Percentiles rank a stretch among this genome's conserved stretches.
Conservation (phyloP, 2,329 filamentous ascomycete species). For the Paecilomyces formosus region DNA sequence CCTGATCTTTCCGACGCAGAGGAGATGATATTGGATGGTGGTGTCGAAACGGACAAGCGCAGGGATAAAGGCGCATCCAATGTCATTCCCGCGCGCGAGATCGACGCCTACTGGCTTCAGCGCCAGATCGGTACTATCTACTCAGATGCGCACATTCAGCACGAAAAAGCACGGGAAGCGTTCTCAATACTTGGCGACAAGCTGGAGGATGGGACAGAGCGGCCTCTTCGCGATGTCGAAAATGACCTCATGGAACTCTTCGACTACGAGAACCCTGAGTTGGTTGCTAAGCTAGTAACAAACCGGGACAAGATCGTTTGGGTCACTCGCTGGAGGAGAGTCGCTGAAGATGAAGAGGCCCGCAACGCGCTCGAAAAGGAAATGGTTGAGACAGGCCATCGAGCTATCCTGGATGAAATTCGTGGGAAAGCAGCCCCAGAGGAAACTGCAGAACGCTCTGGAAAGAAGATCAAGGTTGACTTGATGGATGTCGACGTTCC, state of each 20-base stretch:
- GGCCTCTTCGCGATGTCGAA: conserved; percentile 83
- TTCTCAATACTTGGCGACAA: conserved; percentile 74
- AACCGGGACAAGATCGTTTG: conserved; percentile 94
- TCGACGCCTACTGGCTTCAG: conserved; percentile 96
- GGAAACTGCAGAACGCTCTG: conserved; percentile 52
- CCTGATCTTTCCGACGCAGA: conserved; percentile 46
- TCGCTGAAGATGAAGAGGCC: conserved; percentile 67
- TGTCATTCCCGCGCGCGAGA: conserved; percentile 72
- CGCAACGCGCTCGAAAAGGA: conserved; percentile 75
- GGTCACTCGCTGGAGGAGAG: conserved; percentile 79
- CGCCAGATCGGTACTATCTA: conserved; percentile 84
- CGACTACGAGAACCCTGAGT: conserved; percentile 90
- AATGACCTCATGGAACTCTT: conserved; percentile 98
- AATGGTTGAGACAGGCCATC: conserved; percentile 82
- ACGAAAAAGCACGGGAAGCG: conserved; percentile 82
- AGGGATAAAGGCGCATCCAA: conserved; percentile 44
- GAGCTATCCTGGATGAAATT: conserved; percentile 81
- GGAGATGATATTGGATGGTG: conserved; percentile 77
- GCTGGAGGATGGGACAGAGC: conserved; percentile 68
- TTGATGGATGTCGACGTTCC: conserved; percentile 82
- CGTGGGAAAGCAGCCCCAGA: conserved; percentile 58
- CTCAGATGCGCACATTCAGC: conserved; percentile 83
- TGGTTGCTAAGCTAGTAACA: conserved; percentile 82
- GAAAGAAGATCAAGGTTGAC: conserved; percentile 76
- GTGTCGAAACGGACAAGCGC: conserved; percentile 38